Base-by-base conservation (phyloP, 2,329 filamentous ascomycete species). In the Colletotrichum siamense region DNA sequence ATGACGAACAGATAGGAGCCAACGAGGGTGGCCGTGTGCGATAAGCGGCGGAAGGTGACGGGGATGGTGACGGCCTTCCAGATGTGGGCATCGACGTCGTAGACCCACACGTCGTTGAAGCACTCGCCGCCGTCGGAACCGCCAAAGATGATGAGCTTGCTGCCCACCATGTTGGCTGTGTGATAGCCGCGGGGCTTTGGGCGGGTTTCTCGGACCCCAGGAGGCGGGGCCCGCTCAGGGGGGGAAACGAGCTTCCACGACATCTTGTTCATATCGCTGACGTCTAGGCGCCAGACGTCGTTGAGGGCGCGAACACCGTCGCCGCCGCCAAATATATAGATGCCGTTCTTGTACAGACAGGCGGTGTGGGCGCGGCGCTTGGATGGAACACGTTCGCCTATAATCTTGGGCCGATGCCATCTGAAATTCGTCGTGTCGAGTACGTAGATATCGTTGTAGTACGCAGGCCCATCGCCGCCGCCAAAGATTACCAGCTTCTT, bases 31-130 rank as follows among this genome's bases (percentile, higher is more conserved):
- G 92, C 91, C 30, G 93, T 94, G 82, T 94, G 93, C 28, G 91
- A 93, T 67, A 94, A 87, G 24, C 93, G 90, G 52, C 92, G 90
- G 82, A 89, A 93, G n/a, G 91, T 91, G 44, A 91, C 82, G 24
- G 91, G 88, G 28, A 94, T 92, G 73, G 86, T 82, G 71, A 94
- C 92, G 8, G 86, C 81, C 76, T 89, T 91, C 91, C 93, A 94
- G 28, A 86, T 79, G 74, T 90, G 87, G 52, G 87, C 89, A 67
- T 94, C 92, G 8, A 94, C 90, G 81, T 94, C 92, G 84, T 94
- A 94, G 34, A 94, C 90, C 93, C 93, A 94, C 55, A 94, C 92
- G 80, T 94, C 93, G 81, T 92, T 90, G 84, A 94, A 94, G 84
- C 93, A 94, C 83, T 94, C 92, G 68, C 91, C 92, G 78, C 93